Base-by-base conservation (phyloP, 225 moss, liverwort and hornwort genomes). In the Polytrichum formosum region DNA sequence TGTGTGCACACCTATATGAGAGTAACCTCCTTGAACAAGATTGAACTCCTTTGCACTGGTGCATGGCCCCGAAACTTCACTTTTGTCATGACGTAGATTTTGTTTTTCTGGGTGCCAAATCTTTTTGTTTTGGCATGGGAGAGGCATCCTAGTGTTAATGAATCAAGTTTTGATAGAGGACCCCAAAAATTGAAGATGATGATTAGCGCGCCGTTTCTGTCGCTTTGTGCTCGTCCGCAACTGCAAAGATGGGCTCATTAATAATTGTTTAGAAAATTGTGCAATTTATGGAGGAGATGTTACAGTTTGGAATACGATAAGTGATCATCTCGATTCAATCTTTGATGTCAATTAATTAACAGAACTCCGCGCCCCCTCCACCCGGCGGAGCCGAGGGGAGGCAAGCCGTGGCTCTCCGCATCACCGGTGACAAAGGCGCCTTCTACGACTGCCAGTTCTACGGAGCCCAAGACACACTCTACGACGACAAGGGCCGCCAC, bases 321-420 rank as follows among this genome's bases (percentile, higher is more conserved):
- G 26, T 0, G 23, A 22, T 63, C 23, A 28, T 18, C 18, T 5
- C 28, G 6, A 64, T 29, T 8, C 1, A 28, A 64, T 18, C 23
- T 18, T 26, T 25, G 21, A 17, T 68, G 53, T n/a, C 10, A 53
- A 26, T 55, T 26, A 23, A 5, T 68, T 2, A 22, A 65, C 84
- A 93, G 94, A 94, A 94, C 70, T 77, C 94, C n/a, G 84, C 92
- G 8, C 85, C 94, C 8, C 75, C 92, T 26, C 92, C 94, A 1
- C 0, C 53, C 6, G 85, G 89, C 1, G 93, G 93, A 6, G 87
- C 88, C 0, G 82, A 79, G 0, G 67, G 67, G 0, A 22, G 72
- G 54, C 93, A 93, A 80, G 93, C 70, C 4, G 93, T 93, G 72
- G 93, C 93, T 17, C 76, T 93, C 18, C 79, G 81, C 4, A 83